These are phyloP conservation scores for Spinacia oleracea DNA, from an alignment of 179 eudicot genomes.

Conservation along the genomic window DNA sequence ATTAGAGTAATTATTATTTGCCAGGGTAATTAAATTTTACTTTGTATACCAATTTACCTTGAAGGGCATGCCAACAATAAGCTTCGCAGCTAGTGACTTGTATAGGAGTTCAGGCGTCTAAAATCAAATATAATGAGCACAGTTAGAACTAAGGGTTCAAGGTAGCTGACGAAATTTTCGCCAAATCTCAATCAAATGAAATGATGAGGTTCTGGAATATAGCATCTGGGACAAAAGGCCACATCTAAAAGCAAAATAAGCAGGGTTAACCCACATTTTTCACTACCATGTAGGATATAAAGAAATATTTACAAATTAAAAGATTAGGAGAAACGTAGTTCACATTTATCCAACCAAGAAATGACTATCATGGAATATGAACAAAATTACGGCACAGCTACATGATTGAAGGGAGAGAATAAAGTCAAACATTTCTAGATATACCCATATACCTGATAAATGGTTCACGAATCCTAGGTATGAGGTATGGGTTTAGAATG, in stretches of 20 bases:
- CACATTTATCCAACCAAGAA: background rate
- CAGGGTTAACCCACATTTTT: background rate
- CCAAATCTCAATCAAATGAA: background rate
- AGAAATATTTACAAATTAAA: background rate
- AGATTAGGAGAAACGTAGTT: background rate
- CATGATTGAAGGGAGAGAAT: background rate
- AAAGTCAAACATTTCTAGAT: background rate
- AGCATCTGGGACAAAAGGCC: background rate
- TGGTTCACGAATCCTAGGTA: no score
- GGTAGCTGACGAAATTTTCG: background rate
- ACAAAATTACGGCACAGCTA: background rate
- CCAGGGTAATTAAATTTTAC: background rate
- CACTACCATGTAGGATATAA: background rate
- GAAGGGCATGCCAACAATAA: slow-evolving; percentile 94
- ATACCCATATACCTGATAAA: background rate
- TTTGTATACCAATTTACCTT: slow-evolving; percentile 53
- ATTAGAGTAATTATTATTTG: background rate
- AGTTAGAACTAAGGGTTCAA: slow-evolving; percentile 12
- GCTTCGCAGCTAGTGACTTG: slow-evolving; percentile 88
- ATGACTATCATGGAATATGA: background rate
- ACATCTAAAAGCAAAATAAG: slow-evolving; percentile 5
- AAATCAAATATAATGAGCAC: slow-evolving; percentile 7
- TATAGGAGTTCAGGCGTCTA: slow-evolving; percentile 93
- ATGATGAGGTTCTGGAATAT: background rate
- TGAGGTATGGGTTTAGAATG: no score